Percentiles rank a stretch among this genome's conserved stretches.
These are phyloP conservation scores for Solanum habrochaites DNA, from an alignment of 257 asterid genomes.

Conservation along the genomic window DNA sequence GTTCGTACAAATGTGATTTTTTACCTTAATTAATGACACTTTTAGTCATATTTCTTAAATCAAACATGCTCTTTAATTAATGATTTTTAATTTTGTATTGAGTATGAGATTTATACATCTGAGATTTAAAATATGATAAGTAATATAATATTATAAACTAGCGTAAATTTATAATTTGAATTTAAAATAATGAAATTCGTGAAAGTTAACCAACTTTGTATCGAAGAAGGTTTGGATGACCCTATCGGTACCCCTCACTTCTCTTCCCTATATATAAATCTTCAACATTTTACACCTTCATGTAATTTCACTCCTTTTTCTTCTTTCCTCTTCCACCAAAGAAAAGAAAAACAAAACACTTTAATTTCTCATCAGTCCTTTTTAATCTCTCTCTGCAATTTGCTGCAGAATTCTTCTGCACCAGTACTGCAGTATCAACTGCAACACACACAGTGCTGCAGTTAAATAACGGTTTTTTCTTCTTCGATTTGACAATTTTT, in stretches of 20 bases:
- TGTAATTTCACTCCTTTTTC: slow-evolving; percentile 5
- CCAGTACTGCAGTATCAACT: not conserved
- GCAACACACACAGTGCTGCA: not conserved
- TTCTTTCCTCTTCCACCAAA: not conserved
- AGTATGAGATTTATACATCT: no score
- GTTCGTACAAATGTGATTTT: no score
- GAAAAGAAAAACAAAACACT: not conserved
- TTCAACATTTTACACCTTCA: not conserved
- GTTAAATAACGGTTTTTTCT: slow-evolving; percentile 24
- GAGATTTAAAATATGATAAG: not conserved
- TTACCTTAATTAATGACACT: not conserved
- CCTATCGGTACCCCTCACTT: not conserved
- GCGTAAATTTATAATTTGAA: rapidly evolving
- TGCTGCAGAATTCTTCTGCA: not conserved
- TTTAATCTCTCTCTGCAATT: not conserved
- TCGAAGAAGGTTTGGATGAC: not conserved
- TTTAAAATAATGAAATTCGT: no score
- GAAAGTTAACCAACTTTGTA: no score
- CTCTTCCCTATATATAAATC: slow-evolving; percentile 7
- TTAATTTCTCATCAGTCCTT: not conserved
- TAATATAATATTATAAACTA: no score
- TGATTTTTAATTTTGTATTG: not conserved
- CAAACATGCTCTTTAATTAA: not conserved
- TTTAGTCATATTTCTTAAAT: no score
- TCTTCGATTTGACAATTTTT: slow-evolving; percentile 1